phyloP scores from a whole-genome alignment of 1,284 basidiomycete species.

The Caloboletus firmus region DNA sequence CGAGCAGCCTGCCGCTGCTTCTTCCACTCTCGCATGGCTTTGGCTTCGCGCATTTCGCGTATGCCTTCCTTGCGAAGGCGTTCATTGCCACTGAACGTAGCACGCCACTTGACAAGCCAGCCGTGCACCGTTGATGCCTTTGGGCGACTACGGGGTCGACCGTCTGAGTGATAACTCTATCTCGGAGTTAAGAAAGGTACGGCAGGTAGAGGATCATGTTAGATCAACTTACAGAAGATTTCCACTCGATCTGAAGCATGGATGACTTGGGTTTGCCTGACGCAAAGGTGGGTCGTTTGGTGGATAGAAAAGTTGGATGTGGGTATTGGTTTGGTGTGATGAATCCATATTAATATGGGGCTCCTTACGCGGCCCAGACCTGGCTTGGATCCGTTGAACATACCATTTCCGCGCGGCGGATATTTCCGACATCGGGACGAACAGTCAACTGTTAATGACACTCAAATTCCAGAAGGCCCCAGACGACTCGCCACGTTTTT shows the following conservation, averaged over 20 bases:
- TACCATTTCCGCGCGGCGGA: slow-evolving; percentile 18
- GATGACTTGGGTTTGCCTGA: slow-evolving; percentile 3
- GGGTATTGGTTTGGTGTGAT: slow-evolving; percentile 5
- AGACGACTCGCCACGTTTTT: slow-evolving; percentile 11
- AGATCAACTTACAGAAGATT: slow-evolving; percentile 35
- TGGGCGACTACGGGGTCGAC: slow-evolving; percentile 47
- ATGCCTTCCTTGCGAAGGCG: slow-evolving; percentile 48
- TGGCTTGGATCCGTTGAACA: slow-evolving; percentile 1
- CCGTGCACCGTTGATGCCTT: slow-evolving; percentile 70
- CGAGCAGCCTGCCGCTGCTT: slow-evolving; percentile 26
- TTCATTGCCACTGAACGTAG: slow-evolving; percentile 68
- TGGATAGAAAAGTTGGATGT: slow-evolving; percentile 11
- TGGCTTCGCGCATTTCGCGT: slow-evolving; percentile 58
- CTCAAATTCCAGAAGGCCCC: neutral
- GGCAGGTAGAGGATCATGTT: neutral
- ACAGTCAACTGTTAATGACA: slow-evolving; percentile 2
- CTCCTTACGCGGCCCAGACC: neutral
- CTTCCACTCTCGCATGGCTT: slow-evolving; percentile 28
- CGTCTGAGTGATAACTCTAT: slow-evolving; percentile 49
- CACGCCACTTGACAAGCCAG: slow-evolving; percentile 77
- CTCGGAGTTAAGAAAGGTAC: slow-evolving; percentile 6
- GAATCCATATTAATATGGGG: slow-evolving; percentile 27
- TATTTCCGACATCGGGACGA: slow-evolving; percentile 17
- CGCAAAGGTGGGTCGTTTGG: slow-evolving; percentile 4
- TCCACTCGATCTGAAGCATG: slow-evolving; percentile 44